Percentiles rank a stretch among this genome's conserved stretches.
Conservation (phyloP, 2,329 filamentous ascomycete species). For the Paecilomyces fulvus region DNA sequence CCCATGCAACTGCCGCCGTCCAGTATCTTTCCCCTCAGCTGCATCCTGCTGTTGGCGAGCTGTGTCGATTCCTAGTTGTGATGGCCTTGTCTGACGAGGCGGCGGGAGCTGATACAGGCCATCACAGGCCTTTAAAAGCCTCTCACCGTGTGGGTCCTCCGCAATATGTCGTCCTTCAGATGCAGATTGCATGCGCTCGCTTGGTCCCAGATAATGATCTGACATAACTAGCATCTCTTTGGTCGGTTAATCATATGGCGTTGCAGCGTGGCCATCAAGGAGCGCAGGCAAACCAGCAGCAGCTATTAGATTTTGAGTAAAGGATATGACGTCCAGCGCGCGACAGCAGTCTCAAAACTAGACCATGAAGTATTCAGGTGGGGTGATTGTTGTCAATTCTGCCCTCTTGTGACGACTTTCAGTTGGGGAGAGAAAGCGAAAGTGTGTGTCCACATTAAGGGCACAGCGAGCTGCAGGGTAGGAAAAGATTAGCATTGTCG, state of each 20-base stretch:
- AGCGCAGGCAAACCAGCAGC: background rate
- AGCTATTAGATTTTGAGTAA: background rate
- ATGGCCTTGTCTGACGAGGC: constrained; percentile 22
- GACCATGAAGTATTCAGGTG: background rate
- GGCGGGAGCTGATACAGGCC: constrained; percentile 34
- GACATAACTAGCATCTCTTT: constrained; percentile 21
- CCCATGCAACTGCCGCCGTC: constrained; percentile 13
- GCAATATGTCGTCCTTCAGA: constrained; percentile 17
- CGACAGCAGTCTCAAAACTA: background rate
- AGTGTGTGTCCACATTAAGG: background rate
- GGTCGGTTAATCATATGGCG: constrained; percentile 1
- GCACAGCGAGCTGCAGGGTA: background rate
- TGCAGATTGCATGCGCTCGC: constrained; percentile 31
- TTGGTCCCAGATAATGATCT: constrained; percentile 29
- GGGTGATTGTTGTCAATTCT: background rate
- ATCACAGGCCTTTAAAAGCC: constrained; percentile 21
- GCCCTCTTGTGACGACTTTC: background rate
- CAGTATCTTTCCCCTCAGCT: constrained; percentile 11
- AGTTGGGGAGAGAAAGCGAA: background rate
- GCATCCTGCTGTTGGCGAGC: constrained; percentile 19
- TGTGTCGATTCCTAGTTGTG: constrained; percentile 28
- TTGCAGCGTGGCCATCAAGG: background rate
- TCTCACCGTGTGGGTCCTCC: constrained; percentile 20
- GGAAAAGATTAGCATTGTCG: background rate
- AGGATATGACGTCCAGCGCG: background rate